Conservation (phyloP, 129 eudicot species). For the Helianthus annuus region HanXRQr2.0-SUNRISE NC_035446.2:167669603-167670102, state of each 20-base stretch:
- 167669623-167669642: conserved; percentile 16
- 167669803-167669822: neutral
- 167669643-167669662: conserved; percentile 13
- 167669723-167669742: conserved; percentile 35
- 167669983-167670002: too few species aligned
- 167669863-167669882: too few species aligned
- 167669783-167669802: conserved; percentile 11
- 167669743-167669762: conserved; percentile 23
- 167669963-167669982: too few species aligned
- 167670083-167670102: too few species aligned
- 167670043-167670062: too few species aligned
- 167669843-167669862: too few species aligned
- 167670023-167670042: too few species aligned
- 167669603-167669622: neutral
- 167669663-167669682: conserved; percentile 22
- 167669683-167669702: conserved; percentile 14
- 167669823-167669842: too few species aligned
- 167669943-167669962: too few species aligned
- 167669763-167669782: conserved; percentile 39
- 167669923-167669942: neutral
- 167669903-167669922: neutral
- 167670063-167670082: too few species aligned
- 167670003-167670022: too few species aligned
- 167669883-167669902: neutral
- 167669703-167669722: conserved; percentile 9